Evolutionary conservation across 2,329 filamentous ascomycete genomes (phyloP).

Genomic region (Fusarium miscanthi): DNA sequence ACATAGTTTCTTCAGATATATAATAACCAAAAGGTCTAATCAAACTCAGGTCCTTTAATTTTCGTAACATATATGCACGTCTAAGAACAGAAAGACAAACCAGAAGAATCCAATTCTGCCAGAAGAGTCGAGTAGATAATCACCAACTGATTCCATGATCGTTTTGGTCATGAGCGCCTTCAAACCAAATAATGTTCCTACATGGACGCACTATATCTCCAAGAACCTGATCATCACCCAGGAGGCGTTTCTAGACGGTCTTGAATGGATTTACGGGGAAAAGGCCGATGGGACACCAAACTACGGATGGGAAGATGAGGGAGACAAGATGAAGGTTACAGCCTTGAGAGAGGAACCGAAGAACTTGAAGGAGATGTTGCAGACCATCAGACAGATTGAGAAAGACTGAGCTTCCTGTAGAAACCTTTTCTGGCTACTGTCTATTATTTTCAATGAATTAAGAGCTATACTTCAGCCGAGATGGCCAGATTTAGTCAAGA

Average conservation of each 20-base stretch:
- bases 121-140: not conserved
- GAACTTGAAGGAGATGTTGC: not conserved
- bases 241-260: not conserved
- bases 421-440: not conserved
- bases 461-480: not conserved
- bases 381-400: not conserved
- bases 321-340: not conserved
- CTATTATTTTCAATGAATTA: rapidly evolving
- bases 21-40: rapidly evolving
- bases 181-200: not conserved
- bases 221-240: not conserved
- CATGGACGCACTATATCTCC: not conserved
- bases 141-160: too few relatives aligned
- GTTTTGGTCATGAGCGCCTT: not conserved
- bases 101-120: not conserved
- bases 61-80: not conserved
- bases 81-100: not conserved
- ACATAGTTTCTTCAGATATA: not conserved
- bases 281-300: not conserved
- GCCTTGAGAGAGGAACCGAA: not conserved
- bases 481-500: too few relatives aligned
- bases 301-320: not conserved
- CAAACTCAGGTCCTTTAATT: rapidly evolving
- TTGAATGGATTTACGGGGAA: not conserved
- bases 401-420: not conserved